Conservation (phyloP, 1,284 basidiomycete genomes). For the Somion occarium region DNA sequence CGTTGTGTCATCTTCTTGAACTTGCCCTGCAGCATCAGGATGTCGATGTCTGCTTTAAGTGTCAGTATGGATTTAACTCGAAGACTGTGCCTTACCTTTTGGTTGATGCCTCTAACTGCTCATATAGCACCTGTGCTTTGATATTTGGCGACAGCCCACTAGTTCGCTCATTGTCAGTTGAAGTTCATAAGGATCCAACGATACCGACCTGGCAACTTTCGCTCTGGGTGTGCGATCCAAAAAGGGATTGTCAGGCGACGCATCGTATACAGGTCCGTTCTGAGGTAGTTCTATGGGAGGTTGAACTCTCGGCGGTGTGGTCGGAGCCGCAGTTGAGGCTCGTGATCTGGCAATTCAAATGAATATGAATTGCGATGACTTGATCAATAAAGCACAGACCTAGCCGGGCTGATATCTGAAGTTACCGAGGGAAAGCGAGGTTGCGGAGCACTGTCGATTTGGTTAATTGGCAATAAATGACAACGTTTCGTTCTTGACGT, state of each 20-base stretch:
- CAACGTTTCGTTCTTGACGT: background rate
- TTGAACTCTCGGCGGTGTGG: background rate
- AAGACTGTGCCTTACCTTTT: background rate
- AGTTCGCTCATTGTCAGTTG: too few relatives aligned
- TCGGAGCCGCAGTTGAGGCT: background rate
- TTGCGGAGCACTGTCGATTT: background rate
- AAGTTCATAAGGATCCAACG: too few relatives aligned
- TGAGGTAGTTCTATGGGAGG: background rate
- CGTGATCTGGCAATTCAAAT: background rate
- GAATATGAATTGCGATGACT: background rate
- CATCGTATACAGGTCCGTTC: slow-evolving; percentile 5
- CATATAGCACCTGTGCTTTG: background rate
- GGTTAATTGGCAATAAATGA: background rate
- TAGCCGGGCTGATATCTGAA: too few relatives aligned
- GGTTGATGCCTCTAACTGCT: background rate
- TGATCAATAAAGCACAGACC: too few relatives aligned
- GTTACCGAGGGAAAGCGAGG: background rate
- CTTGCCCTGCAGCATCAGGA: too few relatives aligned
- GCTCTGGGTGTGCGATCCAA: slow-evolving; percentile 1
- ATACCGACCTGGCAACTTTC: too few relatives aligned
- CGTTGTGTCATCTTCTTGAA: background rate
- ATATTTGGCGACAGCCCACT: too few relatives aligned
- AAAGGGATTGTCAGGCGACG: slow-evolving; percentile 9
- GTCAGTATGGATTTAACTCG: too few relatives aligned
- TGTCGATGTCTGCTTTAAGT: too few relatives aligned